A percentile compares a stretch with the other conserved stretches of the same genome.
Conservation (phyloP, 2,329 filamentous ascomycete genomes). For the Sporothrix pallida region DNA sequence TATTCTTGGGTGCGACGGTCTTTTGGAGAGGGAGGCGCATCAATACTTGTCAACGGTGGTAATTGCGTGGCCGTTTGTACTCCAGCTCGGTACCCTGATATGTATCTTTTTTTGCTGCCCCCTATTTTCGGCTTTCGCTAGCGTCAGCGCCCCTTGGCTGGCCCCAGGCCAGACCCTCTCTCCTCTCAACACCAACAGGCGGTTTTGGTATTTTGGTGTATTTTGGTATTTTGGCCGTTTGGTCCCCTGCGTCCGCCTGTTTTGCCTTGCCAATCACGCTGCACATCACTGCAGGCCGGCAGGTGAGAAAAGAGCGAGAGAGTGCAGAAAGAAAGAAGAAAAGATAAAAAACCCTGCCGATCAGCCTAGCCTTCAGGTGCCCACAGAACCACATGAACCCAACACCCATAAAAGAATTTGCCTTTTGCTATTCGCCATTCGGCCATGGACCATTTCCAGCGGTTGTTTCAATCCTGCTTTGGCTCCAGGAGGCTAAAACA, state of each 20-base stretch:
- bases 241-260: neutral
- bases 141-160: slow-evolving; percentile 13
- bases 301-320: too few species aligned
- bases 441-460: neutral
- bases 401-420: too few species aligned
- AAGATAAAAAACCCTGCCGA: slow-evolving; percentile 16
- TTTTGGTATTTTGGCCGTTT: neutral
- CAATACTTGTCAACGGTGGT: slow-evolving; percentile 14
- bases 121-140: neutral
- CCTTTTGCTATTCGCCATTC: too few species aligned
- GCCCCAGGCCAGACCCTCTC: neutral
- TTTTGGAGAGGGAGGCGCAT: neutral
- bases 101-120: neutral
- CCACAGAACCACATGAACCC: neutral
- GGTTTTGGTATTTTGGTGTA: neutral
- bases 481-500: slow-evolving; percentile 28
- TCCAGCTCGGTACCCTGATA: neutral
- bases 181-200: neutral
- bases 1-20: too few species aligned
- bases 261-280: slow-evolving; percentile 14
- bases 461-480: slow-evolving; percentile 18
- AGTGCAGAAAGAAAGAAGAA: too few species aligned
- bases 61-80: neutral
- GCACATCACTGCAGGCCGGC: neutral
- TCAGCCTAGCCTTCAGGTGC: neutral